phyloP scores from a whole-genome alignment of 352 stramenopile species.

The Pythium grandisporangium region DNA sequence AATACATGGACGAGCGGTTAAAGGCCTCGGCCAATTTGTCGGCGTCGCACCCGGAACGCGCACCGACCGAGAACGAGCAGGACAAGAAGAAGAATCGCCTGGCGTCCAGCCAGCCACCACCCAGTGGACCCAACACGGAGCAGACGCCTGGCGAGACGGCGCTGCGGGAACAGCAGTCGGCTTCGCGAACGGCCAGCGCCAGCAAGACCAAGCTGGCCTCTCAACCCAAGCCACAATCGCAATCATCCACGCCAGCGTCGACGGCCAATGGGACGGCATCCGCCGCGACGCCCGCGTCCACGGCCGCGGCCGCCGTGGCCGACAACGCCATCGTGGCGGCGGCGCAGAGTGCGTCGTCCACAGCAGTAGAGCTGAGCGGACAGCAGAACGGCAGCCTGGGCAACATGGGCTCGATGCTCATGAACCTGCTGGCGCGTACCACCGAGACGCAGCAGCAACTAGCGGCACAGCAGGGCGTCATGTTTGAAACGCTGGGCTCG shows the following conservation, averaged over 20 bases:
- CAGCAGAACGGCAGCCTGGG: slow-evolving; percentile 52
- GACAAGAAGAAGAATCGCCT: slow-evolving; percentile 12
- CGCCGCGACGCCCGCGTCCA: slow-evolving; percentile 3
- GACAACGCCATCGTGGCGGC: slow-evolving; percentile 35
- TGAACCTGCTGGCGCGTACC: slow-evolving; percentile 76
- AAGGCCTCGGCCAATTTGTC: slow-evolving; percentile 21
- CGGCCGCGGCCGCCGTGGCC: slow-evolving; percentile 11
- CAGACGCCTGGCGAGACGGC: slow-evolving; percentile 52
- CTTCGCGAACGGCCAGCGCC: slow-evolving; percentile 11
- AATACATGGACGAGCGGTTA: slow-evolving; percentile 83
- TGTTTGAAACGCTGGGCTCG: slow-evolving; percentile 82
- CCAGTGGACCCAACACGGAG: slow-evolving; percentile 15
- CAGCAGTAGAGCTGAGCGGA: slow-evolving; percentile 51
- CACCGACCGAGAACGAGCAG: slow-evolving; percentile 14
- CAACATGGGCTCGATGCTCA: slow-evolving; percentile 86
- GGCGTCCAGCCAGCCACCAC: slow-evolving; percentile 9
- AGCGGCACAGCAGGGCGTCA: slow-evolving; percentile 74
- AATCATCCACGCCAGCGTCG: slow-evolving; percentile 5
- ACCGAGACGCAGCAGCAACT: slow-evolving; percentile 84
- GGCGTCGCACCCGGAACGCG: background rate
- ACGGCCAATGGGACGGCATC: slow-evolving; percentile 2
- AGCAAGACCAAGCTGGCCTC: slow-evolving; percentile 19
- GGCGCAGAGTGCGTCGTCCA: slow-evolving; percentile 28
- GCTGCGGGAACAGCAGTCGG: slow-evolving; percentile 29
- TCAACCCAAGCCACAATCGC: slow-evolving; percentile 1